These are phyloP conservation scores for Candida hungchunana DNA, from an alignment of 805 yeast genomes.

Conservation along the genomic window DNA sequence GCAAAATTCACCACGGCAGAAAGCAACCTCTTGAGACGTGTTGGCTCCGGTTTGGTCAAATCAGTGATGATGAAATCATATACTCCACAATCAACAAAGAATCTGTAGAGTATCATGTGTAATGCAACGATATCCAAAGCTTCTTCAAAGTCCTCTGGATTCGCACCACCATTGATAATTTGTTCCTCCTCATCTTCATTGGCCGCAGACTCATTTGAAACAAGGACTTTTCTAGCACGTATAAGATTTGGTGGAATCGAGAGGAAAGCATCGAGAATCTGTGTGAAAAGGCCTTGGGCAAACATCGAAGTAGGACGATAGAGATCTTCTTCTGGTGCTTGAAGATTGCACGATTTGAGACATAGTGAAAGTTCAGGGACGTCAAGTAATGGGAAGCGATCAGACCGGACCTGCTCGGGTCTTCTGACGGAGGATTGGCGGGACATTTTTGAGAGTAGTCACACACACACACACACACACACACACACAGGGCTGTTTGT, in stretches of 20 bases:
- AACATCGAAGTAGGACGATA: conserved; percentile 54
- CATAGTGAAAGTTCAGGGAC: conserved; percentile 53
- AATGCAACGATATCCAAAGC: conserved; percentile 50
- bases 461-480: neutral
- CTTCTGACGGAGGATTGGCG: conserved; percentile 18
- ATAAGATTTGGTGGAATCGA: conserved; percentile 40
- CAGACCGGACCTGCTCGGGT: conserved; percentile 30
- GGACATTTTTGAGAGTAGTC: conserved; percentile 9
- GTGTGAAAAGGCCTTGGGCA: conserved; percentile 52
- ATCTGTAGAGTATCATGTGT: conserved; percentile 55
- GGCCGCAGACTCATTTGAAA: conserved; percentile 2
- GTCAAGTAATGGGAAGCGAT: conserved; percentile 61
- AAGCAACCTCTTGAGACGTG: conserved; percentile 56
- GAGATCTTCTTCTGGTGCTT: conserved; percentile 56
- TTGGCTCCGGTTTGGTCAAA: conserved; percentile 71
- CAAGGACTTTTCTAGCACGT: conserved; percentile 16
- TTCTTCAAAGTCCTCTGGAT: conserved; percentile 31
- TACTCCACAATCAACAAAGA: conserved; percentile 70
- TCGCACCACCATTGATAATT: neutral
- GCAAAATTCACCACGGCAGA: conserved; percentile 88
- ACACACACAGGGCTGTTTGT: too few species aligned
- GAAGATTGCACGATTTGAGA: conserved; percentile 57
- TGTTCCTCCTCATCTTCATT: conserved; percentile 13
- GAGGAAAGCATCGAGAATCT: conserved; percentile 56
- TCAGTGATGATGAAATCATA: conserved; percentile 74